phyloP scores from a whole-genome alignment of 2,329 filamentous ascomycete species.

The Polytolypa hystricis region DNA sequence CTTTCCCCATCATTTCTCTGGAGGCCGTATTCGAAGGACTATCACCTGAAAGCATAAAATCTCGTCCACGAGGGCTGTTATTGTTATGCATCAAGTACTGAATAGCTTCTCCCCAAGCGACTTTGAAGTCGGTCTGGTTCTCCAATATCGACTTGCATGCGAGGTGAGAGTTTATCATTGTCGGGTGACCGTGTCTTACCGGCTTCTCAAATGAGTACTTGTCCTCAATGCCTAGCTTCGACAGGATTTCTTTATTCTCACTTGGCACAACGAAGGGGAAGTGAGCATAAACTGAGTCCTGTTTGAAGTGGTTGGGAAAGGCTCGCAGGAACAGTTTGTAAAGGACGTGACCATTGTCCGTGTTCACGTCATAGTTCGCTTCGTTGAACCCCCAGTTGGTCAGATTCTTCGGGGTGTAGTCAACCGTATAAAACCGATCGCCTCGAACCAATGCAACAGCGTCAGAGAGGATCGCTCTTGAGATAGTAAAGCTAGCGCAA shows the following conservation, averaged over 20 bases:
- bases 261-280: constrained; percentile 18
- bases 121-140: constrained; percentile 15
- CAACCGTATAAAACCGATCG: constrained; percentile 31
- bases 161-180: constrained; percentile 10
- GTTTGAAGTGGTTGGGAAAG: constrained; percentile 18
- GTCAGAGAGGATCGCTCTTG: constrained; percentile 32
- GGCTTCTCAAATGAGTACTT: constrained; percentile 15
- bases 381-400: constrained; percentile 32
- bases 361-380: constrained; percentile 21
- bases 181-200: constrained; percentile 8
- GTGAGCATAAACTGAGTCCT: constrained; percentile 17
- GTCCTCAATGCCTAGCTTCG: constrained; percentile 11
- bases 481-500: constrained; percentile 28
- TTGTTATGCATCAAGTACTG: constrained; percentile 12
- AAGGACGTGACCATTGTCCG: constrained; percentile 19
- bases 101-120: constrained; percentile 16
- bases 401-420: constrained; percentile 18
- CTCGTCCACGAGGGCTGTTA: constrained; percentile 12
- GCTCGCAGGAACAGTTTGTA: constrained; percentile 19
- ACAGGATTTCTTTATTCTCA: constrained; percentile 17
- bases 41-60: constrained; percentile 17
- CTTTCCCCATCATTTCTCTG: constrained; percentile 12
- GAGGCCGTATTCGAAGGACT: constrained; percentile 10
- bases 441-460: constrained; percentile 33
- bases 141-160: constrained; percentile 12